Percentiles rank a stretch among this genome's conserved stretches.
phyloP scores from a whole-genome alignment of 1,284 basidiomycete species.

The Sporisorium exsertum region DNA sequence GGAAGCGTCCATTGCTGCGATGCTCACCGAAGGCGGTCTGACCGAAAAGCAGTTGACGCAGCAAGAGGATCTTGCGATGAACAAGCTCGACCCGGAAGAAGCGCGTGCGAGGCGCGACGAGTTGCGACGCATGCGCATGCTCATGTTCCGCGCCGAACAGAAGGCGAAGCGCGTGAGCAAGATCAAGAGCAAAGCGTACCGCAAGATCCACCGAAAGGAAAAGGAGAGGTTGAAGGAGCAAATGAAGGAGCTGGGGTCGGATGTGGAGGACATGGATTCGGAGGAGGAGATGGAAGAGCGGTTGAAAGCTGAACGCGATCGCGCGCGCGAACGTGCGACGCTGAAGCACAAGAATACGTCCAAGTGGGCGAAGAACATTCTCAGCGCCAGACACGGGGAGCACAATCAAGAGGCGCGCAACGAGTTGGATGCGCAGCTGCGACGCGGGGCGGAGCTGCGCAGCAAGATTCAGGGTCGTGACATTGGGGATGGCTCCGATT shows the following conservation, averaged over 20 bases:
- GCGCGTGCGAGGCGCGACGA: slow-evolving; percentile 83
- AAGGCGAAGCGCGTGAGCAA: slow-evolving; percentile 91
- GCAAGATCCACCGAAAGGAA: slow-evolving; percentile 85
- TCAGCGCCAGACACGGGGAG: slow-evolving; percentile 43
- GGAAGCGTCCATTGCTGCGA: slow-evolving; percentile 60
- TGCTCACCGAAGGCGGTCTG: slow-evolving; percentile 68
- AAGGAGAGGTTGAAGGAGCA: slow-evolving; percentile 73
- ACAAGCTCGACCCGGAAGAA: slow-evolving; percentile 84
- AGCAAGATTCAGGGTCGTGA: slow-evolving; percentile 57
- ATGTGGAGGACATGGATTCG: slow-evolving; percentile 69
- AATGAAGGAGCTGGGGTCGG: slow-evolving; percentile 69
- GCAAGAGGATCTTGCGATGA: slow-evolving; percentile 84
- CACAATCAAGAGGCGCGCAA: slow-evolving; percentile 55
- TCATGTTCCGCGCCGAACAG: slow-evolving; percentile 91
- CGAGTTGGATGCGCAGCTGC: slow-evolving; percentile 62
- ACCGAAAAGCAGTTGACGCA: slow-evolving; percentile 78
- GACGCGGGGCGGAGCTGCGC: slow-evolving; percentile 51
- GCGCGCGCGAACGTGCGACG: slow-evolving; percentile 64
- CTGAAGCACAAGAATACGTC: slow-evolving; percentile 69
- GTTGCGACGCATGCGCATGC: slow-evolving; percentile 86
- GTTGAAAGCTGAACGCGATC: slow-evolving; percentile 79
- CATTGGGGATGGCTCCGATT: slow-evolving; percentile 32
- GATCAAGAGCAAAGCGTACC: slow-evolving; percentile 95
- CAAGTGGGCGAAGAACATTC: slow-evolving; percentile 65
- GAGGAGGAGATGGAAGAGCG: slow-evolving; percentile 72